Evolutionary conservation across 179 eudicot genomes (phyloP).

Genomic region (Nepenthes alata): DNA sequence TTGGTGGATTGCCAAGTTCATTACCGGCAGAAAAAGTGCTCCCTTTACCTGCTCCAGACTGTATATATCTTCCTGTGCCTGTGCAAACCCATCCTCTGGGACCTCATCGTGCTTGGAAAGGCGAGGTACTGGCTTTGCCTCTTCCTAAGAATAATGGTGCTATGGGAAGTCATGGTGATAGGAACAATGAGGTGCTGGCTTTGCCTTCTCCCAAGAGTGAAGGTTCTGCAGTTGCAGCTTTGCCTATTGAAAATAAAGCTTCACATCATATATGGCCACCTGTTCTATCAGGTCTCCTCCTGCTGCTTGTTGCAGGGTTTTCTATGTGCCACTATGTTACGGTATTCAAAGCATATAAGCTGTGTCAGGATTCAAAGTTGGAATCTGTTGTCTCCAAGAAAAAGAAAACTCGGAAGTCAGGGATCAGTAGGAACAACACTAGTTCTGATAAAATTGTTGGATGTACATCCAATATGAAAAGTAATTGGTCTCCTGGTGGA

Average conservation of each 20-base stretch:
- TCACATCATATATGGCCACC: constrained; percentile 17
- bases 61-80: constrained; percentile 7
- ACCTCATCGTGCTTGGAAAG: constrained; percentile 1
- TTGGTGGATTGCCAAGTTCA: constrained; percentile 14
- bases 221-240: constrained; percentile 6
- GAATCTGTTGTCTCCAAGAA: constrained; percentile 32
- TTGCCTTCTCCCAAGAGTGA: constrained; percentile 29
- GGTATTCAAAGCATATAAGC: constrained; percentile 10
- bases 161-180: background rate
- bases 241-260: constrained; percentile 20
- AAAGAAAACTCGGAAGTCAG: constrained; percentile 42
- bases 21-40: constrained; percentile 28
- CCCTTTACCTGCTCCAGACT: constrained; percentile 17
- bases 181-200: constrained; percentile 23
- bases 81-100: constrained; percentile 11
- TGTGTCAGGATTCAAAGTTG: constrained; percentile 19
- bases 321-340: constrained; percentile 13
- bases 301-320: constrained; percentile 19
- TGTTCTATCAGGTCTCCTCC: constrained; percentile 19
- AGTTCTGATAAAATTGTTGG: constrained; percentile 8
- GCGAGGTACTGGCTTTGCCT: constrained; percentile 34
- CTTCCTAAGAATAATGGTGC: constrained; percentile 17
- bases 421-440: constrained; percentile 20
- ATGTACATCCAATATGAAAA: constrained; percentile 8
- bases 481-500: constrained; percentile 2